phyloP scores from a whole-genome alignment of 345 rosid species.

The Alliaria petiolata region DNA sequence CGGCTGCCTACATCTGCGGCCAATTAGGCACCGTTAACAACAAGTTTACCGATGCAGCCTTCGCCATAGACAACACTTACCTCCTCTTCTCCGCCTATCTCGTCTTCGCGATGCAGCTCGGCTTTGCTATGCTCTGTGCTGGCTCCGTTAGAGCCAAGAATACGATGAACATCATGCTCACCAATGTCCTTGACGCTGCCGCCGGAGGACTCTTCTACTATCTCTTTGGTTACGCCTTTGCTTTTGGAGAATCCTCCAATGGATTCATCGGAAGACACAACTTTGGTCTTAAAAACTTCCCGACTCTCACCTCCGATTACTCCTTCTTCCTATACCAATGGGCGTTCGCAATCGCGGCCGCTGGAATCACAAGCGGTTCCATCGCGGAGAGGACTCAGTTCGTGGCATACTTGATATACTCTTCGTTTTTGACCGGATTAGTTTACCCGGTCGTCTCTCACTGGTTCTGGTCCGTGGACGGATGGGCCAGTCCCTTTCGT shows the following conservation, averaged over 20 bases:
- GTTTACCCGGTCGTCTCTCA: constrained; percentile 91
- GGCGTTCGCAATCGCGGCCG: constrained; percentile 96
- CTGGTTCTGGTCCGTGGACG: constrained; percentile 88
- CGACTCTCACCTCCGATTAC: constrained; percentile 40
- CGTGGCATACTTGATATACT: constrained; percentile 82
- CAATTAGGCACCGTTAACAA: constrained; percentile 26
- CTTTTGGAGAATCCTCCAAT: constrained; percentile 72
- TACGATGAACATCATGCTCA: constrained; percentile 96
- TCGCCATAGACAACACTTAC: constrained; percentile 74
- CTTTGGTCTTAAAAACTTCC: constrained; percentile 54
- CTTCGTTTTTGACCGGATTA: constrained; percentile 78
- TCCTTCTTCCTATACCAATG: constrained; percentile 84
- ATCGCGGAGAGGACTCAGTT: constrained; percentile 89
- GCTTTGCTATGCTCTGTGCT: constrained; percentile 97
- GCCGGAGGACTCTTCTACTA: constrained; percentile 84
- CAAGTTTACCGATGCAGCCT: constrained; percentile 51
- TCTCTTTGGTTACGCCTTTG: constrained; percentile 89
- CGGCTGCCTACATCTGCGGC: constrained; percentile 61
- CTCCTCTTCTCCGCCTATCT: constrained; percentile 93
- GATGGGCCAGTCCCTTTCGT: constrained; percentile 75
- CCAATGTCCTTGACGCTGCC: constrained; percentile 92
- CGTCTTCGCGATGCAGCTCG: constrained; percentile 90
- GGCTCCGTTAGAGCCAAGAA: constrained; percentile 93
- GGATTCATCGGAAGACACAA: constrained; percentile 77
- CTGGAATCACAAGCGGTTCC: constrained; percentile 92